Conservation (phyloP, 345 rosid species). For the Leavenworthia alabamica region DNA sequence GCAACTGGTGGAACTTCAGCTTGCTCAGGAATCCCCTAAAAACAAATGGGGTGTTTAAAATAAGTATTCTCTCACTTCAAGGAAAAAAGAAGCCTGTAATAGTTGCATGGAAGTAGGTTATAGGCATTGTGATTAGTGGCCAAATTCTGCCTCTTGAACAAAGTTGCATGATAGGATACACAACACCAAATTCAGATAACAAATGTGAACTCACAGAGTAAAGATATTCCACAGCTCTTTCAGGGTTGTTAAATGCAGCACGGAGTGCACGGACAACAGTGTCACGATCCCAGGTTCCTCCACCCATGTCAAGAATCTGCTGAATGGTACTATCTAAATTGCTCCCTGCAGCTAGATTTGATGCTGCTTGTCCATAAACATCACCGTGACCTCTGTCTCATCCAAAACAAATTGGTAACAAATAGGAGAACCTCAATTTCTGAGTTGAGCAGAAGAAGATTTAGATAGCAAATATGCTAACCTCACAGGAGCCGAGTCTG, state of each 20-base stretch:
- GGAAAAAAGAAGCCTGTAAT: neutral
- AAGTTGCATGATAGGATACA: neutral
- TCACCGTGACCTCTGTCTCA: conserved; percentile 48
- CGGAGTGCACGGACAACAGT: conserved; percentile 83
- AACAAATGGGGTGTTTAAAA: neutral
- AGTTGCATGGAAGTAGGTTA: neutral
- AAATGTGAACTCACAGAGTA: conserved; percentile 53
- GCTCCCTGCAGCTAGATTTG: conserved; percentile 78
- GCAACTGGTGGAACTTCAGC: conserved; percentile 31
- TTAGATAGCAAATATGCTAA: conserved; percentile 26
- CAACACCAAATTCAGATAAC: neutral
- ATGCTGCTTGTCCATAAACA: conserved; percentile 78
- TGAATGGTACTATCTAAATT: conserved; percentile 74
- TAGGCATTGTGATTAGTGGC: neutral
- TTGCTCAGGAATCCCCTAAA: conserved; percentile 34
- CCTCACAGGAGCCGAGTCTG: conserved; percentile 34
- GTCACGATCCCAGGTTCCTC: conserved; percentile 89
- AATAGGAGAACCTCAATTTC: neutral
- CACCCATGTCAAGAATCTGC: conserved; percentile 96
- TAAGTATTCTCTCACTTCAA: neutral
- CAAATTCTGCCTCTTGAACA: neutral
- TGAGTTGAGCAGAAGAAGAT: neutral
- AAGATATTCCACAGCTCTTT: conserved; percentile 95
- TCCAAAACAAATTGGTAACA: neutral
- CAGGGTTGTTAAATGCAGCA: conserved; percentile 91